A percentile compares a stretch with the other conserved stretches of the same genome.
phyloP scores from a whole-genome alignment of 1,139 yeast genomes.

The Diutina ranongensis region DNA sequence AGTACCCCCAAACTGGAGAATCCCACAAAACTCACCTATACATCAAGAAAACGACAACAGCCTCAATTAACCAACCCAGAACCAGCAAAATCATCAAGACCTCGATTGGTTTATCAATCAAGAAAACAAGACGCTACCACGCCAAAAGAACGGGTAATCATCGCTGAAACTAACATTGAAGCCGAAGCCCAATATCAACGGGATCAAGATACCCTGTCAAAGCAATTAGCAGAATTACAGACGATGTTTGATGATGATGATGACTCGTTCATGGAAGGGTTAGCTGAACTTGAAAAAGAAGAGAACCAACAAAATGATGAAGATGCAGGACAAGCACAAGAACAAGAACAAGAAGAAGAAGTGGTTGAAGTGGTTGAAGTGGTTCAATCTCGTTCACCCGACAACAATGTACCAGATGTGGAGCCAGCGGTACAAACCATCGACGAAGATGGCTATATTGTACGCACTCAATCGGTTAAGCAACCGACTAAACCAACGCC shows the following conservation, averaged over 20 bases:
- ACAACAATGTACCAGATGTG: not conserved
- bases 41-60: not conserved
- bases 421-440: not conserved
- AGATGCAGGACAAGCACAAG: not conserved
- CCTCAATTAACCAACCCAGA: not conserved
- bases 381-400: not conserved
- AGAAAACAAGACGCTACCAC: not conserved
- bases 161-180: not conserved
- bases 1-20: no score
- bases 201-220: not conserved
- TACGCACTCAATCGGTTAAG: not conserved
- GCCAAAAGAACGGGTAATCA: constrained; percentile 1
- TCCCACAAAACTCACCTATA: not conserved
- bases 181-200: not conserved
- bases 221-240: not conserved
- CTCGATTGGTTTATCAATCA: not conserved
- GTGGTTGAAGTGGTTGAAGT: not conserved
- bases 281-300: not conserved
- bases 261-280: not conserved
- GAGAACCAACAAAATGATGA: not conserved
- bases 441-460: constrained; percentile 3
- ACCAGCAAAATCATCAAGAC: not conserved
- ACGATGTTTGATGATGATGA: constrained; percentile 2
- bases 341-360: not conserved
- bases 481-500: not conserved